Conservation (phyloP, 129 eudicot species). For the Artemisia tridentata region DNA sequence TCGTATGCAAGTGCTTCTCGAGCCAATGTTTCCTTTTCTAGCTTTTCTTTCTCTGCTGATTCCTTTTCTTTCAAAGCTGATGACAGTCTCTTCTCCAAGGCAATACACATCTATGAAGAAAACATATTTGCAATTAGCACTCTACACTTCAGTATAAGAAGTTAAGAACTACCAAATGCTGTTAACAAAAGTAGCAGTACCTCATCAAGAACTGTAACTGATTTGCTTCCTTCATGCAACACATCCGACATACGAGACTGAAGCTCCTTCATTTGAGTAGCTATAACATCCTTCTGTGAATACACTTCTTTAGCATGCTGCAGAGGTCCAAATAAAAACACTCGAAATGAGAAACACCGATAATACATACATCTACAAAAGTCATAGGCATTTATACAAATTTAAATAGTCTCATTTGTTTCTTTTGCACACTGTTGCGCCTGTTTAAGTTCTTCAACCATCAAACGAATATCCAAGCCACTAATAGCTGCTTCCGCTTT, state of each 20-base stretch:
- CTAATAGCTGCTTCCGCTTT: not conserved
- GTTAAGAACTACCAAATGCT: not conserved
- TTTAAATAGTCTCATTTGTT: not conserved
- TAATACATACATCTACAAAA: not conserved
- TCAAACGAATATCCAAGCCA: not conserved
- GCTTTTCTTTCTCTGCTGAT: slow-evolving; percentile 43
- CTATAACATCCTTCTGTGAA: slow-evolving; percentile 56
- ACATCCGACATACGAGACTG: slow-evolving; percentile 58
- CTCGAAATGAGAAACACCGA: not conserved
- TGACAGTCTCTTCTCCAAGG: slow-evolving; percentile 27
- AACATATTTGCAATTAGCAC: not conserved
- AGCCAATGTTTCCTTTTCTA: slow-evolving; percentile 40
- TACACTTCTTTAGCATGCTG: slow-evolving; percentile 74
- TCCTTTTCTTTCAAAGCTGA: slow-evolving; percentile 30
- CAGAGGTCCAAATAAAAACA: slow-evolving; percentile 7
- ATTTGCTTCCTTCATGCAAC: slow-evolving; percentile 57
- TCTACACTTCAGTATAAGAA: not conserved
- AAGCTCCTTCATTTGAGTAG: slow-evolving; percentile 68
- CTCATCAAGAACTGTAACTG: slow-evolving; percentile 61
- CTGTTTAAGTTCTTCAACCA: not conserved
- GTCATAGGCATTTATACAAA: not conserved
- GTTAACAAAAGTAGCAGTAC: slow-evolving; percentile 21
- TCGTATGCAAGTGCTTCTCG: slow-evolving; percentile 37
- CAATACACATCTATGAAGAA: slow-evolving; percentile 44
- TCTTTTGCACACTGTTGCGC: not conserved